A percentile compares a stretch with the other conserved stretches of the same genome.
phyloP scores from a whole-genome alignment of 345 rosid species.

The Linum trigynum region DNA sequence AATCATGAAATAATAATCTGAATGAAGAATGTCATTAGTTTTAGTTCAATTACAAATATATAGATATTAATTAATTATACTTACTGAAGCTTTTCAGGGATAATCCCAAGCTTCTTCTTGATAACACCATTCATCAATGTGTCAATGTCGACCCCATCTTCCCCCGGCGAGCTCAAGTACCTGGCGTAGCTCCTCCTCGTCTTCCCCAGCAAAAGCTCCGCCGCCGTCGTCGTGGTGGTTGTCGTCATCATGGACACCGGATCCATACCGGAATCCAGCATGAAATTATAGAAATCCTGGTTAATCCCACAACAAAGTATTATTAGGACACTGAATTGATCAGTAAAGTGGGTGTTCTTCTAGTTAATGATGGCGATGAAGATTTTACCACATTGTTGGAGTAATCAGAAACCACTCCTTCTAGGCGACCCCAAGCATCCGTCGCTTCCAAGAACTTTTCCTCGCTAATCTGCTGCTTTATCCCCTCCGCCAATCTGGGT shows the following conservation, averaged over 20 bases:
- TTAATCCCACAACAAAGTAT: not conserved
- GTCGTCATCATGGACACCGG: slow-evolving; percentile 21
- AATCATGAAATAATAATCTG: not conserved
- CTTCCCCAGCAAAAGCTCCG: slow-evolving; percentile 15
- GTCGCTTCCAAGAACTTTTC: slow-evolving; percentile 52
- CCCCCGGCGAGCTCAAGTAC: slow-evolving; percentile 35
- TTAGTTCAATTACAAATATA: no score
- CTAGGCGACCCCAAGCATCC: slow-evolving; percentile 49
- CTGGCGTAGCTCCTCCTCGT: slow-evolving; percentile 40
- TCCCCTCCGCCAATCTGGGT: slow-evolving; percentile 49
- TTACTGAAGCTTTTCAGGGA: slow-evolving; percentile 42
- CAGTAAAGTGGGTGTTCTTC: not conserved
- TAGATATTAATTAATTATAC: slow-evolving; percentile 23
- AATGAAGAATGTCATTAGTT: no score
- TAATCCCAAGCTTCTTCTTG: slow-evolving; percentile 61
- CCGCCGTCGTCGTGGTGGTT: slow-evolving; percentile 7
- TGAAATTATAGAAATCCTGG: slow-evolving; percentile 81
- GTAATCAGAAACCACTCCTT: slow-evolving; percentile 22
- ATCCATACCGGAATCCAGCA: slow-evolving; percentile 46
- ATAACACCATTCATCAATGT: slow-evolving; percentile 61
- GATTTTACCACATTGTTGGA: slow-evolving; percentile 59
- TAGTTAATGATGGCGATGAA: not conserved
- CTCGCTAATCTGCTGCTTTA: slow-evolving; percentile 41
- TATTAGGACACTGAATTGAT: not conserved
- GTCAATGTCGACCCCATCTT: slow-evolving; percentile 29